These are phyloP conservation scores for Pneumocystis murina DNA, from an alignment of 1,139 yeast genomes.

Conservation along the genomic window DNA sequence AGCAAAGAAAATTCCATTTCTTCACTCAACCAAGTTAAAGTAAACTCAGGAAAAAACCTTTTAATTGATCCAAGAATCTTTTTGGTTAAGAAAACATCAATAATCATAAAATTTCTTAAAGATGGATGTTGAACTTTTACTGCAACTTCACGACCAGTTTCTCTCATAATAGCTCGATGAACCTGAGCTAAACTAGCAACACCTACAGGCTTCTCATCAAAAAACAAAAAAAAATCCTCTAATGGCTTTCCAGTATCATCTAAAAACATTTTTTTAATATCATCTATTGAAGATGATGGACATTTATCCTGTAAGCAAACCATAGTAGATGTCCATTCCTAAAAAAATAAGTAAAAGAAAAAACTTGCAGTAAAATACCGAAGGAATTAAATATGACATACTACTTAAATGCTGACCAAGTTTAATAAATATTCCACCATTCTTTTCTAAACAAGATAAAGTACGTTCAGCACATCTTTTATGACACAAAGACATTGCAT, in stretches of 20 bases:
- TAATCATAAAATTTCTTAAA: conserved; percentile 71
- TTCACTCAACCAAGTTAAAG: conserved; percentile 84
- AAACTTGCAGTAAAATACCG: conserved; percentile 11
- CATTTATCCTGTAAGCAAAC: conserved; percentile 82
- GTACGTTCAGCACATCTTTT: conserved; percentile 65
- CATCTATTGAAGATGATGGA: conserved; percentile 62
- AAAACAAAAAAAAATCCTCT: conserved; percentile 51
- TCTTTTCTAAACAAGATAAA: conserved; percentile 58
- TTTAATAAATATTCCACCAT: conserved; percentile 88
- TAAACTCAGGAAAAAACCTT: conserved; percentile 80
- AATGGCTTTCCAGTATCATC: conserved; percentile 46
- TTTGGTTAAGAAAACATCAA: conserved; percentile 67
- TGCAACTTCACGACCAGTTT: conserved; percentile 62
- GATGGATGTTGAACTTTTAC: conserved; percentile 92
- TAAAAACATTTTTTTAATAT: conserved; percentile 48
- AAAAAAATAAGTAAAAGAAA: background rate
- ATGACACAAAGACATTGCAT: conserved; percentile 52
- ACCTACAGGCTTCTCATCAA: conserved; percentile 68
- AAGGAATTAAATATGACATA: conserved; percentile 74
- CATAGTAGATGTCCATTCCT: conserved; percentile 93
- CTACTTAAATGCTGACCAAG: conserved; percentile 91
- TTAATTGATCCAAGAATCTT: conserved; percentile 62
- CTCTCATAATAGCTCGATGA: conserved; percentile 54
- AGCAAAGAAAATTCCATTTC: conserved; percentile 75
- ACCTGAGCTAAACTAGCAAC: conserved; percentile 96